Evolutionary conservation across 805 yeast genomes (phyloP), one percentile per base, ranked within the genome.

Genomic region (Candida parachauliodes): DNA sequence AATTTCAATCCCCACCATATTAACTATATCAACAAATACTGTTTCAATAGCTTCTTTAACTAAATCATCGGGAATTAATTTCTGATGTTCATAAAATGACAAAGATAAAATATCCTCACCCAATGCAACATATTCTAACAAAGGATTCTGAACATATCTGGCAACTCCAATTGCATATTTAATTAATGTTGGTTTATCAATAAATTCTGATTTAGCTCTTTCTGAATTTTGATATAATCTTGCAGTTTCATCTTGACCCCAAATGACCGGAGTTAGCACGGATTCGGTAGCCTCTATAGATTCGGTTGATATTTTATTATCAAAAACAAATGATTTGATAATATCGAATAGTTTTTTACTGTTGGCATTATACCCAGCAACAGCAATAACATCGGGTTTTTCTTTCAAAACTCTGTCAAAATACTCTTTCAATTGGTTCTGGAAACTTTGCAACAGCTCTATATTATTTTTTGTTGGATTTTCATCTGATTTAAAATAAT

Each of bases 241-340:
- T 1, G 98, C 97, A 21, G 94, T 87, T 58, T 93, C 98, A 57
- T 91, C 96, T 48, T 83, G 85, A 29, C 85, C 95, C 79, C 88
- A 91, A 11, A 88, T 64, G 3, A 88, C 76, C 27, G 79, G 81
- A 26, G 85, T 52, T 8, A 76, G 69, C 8, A 84, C 83, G n/a
- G 77, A 62, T 32, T 65, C 65, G 10, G 42, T 40, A 18, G 50
- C 59, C 11, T 15, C 25, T 16, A 52, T 55, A 37, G 50, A 34
- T 24, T 70, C 66, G 15, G 73, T 79, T 4, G 67, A 57, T 20
- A 84, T 61, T 36, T 72, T 71, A 46, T 83, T 74, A 28, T 63
- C 66, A 32, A 73, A 74, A 9, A 88, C 71, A 27, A 84, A 73
- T 23, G 73, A 76, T 32, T 65, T 68, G 12, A 84, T 56, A 19